phyloP scores from a whole-genome alignment of 495 filamentous ascomycete species.

The Talaromyces stipitatus region DNA sequence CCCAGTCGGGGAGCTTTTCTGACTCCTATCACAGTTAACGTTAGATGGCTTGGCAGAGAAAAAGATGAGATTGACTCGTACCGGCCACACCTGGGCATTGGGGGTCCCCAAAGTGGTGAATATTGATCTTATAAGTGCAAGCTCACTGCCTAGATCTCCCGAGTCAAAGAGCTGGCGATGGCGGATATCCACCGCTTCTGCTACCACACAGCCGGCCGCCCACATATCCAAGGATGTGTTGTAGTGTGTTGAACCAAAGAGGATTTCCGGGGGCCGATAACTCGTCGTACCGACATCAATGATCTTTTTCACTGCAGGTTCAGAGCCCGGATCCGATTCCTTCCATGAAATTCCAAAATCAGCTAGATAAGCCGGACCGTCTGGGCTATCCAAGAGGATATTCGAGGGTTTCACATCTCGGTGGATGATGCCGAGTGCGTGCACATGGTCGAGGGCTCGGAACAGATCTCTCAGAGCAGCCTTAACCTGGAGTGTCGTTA shows the following conservation, averaged over 20 bases:
- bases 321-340: constrained; percentile 48
- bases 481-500: constrained; percentile 37
- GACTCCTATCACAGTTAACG: constrained; percentile 37
- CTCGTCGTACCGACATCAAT: constrained; percentile 88
- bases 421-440: constrained; percentile 72
- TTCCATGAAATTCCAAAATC: constrained; percentile 94
- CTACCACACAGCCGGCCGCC: constrained; percentile 79
- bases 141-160: constrained; percentile 82
- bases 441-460: constrained; percentile 61
- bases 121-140: constrained; percentile 82
- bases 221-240: constrained; percentile 71
- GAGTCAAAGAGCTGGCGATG: constrained; percentile 67
- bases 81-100: constrained; percentile 68
- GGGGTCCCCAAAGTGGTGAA: constrained; percentile 88
- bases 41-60: constrained; percentile 3
- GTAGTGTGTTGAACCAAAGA: constrained; percentile 79
- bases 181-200: constrained; percentile 45
- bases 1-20: constrained; percentile 52
- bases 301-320: constrained; percentile 64
- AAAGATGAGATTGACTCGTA: constrained; percentile 15
- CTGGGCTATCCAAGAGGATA: constrained; percentile 59
- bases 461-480: constrained; percentile 60
- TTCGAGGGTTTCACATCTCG: constrained; percentile 92
- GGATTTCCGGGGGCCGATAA: constrained; percentile 82
- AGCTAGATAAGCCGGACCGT: constrained; percentile 67